These are phyloP conservation scores for Spatholobus suberectus DNA, from an alignment of 306 rosid species.

Conservation along the genomic window DNA sequence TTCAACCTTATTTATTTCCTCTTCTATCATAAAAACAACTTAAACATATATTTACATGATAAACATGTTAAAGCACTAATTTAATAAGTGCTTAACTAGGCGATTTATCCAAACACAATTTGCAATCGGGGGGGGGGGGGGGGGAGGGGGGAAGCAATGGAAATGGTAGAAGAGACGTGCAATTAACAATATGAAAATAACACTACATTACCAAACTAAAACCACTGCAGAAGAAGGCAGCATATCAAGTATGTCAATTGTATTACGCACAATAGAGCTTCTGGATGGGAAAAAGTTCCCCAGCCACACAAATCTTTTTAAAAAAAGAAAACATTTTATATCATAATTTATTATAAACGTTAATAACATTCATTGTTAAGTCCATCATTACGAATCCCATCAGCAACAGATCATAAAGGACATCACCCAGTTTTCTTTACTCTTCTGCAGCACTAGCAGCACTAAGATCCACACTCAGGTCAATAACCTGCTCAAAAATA, in stretches of 20 bases:
- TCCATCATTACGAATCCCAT: conserved; percentile 19
- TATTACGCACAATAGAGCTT: conserved; percentile 16
- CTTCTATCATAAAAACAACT: no score
- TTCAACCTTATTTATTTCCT: no score
- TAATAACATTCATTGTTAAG: conserved; percentile 30
- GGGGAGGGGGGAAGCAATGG: no score
- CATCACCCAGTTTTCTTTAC: conserved; percentile 43
- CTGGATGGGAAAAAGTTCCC: conserved; percentile 27
- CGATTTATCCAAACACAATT: no score
- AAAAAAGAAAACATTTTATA: conserved; percentile 15
- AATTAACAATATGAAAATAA: conserved; percentile 18
- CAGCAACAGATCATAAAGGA: conserved; percentile 32
- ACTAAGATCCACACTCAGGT: conserved; percentile 93
- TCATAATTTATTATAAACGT: conserved; percentile 47
- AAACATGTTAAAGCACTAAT: no score
- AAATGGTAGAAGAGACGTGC: not conserved
- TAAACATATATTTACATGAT: no score
- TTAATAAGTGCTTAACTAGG: no score
- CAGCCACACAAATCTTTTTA: conserved; percentile 28
- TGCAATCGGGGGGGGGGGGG: no score
- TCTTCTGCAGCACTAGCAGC: conserved; percentile 99
- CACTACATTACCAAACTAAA: conserved; percentile 1
- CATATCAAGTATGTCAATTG: conserved; percentile 5
- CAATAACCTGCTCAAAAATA: conserved; percentile 66
- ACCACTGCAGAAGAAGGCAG: not conserved